Conservation (phyloP, 2,329 filamentous ascomycete genomes). For the Beauveria varroae region DNA sequence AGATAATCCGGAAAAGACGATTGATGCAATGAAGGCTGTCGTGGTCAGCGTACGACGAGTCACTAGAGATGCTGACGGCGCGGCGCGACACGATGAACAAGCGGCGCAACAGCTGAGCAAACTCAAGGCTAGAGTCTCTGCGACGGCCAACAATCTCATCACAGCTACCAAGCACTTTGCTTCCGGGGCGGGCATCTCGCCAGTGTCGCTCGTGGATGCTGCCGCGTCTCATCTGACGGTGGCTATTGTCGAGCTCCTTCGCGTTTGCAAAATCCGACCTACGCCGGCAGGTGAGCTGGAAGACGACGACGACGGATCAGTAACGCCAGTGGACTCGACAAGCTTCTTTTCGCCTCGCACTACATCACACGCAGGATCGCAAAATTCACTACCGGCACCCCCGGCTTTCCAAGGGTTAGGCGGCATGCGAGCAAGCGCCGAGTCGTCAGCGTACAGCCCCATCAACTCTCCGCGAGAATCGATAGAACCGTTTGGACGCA, state of each 20-base stretch:
- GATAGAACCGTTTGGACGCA: constrained; percentile 32
- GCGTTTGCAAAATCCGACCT: constrained; percentile 72
- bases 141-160: constrained; percentile 90
- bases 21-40: constrained; percentile 81
- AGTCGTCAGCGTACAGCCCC: constrained; percentile 70
- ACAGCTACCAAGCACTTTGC: constrained; percentile 92
- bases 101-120: constrained; percentile 53
- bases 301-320: constrained; percentile 61
- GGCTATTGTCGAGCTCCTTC: constrained; percentile 77
- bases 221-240: constrained; percentile 85
- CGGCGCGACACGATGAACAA: constrained; percentile 45
- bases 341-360: constrained; percentile 59
- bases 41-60: constrained; percentile 77
- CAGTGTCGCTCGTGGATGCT: constrained; percentile 88
- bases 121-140: constrained; percentile 76
- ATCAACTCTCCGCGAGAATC: constrained; percentile 61
- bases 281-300: constrained; percentile 72
- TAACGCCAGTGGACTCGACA: constrained; percentile 58
- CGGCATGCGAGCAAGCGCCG: constrained; percentile 51
- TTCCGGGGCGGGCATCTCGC: constrained; percentile 72
- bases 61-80: constrained; percentile 67
- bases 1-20: constrained; percentile 65
- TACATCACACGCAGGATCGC: constrained; percentile 27
- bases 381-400: constrained; percentile 40
- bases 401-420: constrained; percentile 52